Evolutionary conservation across 371 early-diverging fungal species (phyloP), one percentile per base, ranked within the genome.

Genomic region (Thermomucor indicae-seudaticae): DNA sequence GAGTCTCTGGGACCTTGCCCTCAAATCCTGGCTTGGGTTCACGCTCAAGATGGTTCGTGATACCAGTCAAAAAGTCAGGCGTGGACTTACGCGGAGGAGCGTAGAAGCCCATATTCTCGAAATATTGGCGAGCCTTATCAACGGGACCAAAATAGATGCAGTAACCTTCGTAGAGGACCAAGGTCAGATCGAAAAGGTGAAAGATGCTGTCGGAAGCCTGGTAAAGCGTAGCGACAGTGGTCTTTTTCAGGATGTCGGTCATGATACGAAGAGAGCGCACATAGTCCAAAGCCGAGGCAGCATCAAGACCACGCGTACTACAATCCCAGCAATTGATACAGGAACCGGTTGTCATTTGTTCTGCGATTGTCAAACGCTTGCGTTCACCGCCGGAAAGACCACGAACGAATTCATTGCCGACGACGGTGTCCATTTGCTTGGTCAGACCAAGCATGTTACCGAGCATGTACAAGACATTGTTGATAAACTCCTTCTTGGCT

Each of bases 381-480:
- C 80, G 68, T 68, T 78, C 88, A 53, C 89, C 90, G 43, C 79
- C 90, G n/a, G 75, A 75, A 22, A 86, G 65, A 35, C 88, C 86
- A 50, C 82, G 80, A 30, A 80, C 49, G 25, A 69, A 72, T 0
- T 75, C 83, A 47, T 86, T 79, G 20, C 90, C 91, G 16, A 90
- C 83, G 27, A 80, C 58, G 2, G 84, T 78, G 60, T 88, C 64
- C 19, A 75, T 68, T 57, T 74, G 75, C 45, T 79, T 72, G 30
- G 65, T 66, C 23, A 84, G 67, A 14, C 81, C 77, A 17, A 82
- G 60, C 64, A 76, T 58, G 40, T 71, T 68, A 11, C 63, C 51
- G 10, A 73, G 57, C 60, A 62, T 57, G 28, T 62, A 60, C 23
- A 71, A 47, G 11, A 73, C 43, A 28, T 62, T 63, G 16, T 53